phyloP scores from a whole-genome alignment of 768 basidiomycete species.

The Rhodotorula kratochvilovae region DNA sequence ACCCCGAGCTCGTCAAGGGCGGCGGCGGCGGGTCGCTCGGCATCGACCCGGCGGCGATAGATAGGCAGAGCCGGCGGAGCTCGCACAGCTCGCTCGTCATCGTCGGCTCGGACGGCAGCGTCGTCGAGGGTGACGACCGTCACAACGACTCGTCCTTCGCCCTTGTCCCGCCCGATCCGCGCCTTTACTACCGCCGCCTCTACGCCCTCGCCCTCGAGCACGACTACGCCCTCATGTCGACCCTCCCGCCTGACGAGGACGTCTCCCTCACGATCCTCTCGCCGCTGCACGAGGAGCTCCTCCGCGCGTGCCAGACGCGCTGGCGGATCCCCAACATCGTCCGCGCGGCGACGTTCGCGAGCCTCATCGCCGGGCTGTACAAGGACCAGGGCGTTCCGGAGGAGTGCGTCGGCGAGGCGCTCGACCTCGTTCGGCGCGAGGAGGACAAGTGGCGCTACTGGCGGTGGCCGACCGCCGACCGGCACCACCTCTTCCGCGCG shows the following conservation, averaged over 20 bases:
- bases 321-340: slow-evolving; percentile 84
- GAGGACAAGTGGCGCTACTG: slow-evolving; percentile 63
- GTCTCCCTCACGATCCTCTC: slow-evolving; percentile 90
- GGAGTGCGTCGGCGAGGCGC: slow-evolving; percentile 88
- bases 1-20: slow-evolving; percentile 79
- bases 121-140: slow-evolving; percentile 1
- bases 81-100: slow-evolving; percentile 24
- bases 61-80: background rate
- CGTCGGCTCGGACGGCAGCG: slow-evolving; percentile 19
- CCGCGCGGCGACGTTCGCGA: slow-evolving; percentile 73
- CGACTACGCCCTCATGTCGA: slow-evolving; percentile 84
- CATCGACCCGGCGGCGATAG: background rate
- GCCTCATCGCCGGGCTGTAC: slow-evolving; percentile 78
- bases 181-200: slow-evolving; percentile 75
- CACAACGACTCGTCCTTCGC: slow-evolving; percentile 48
- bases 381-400: slow-evolving; percentile 79
- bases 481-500: slow-evolving; percentile 34
- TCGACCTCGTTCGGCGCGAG: slow-evolving; percentile 67
- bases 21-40: slow-evolving; percentile 49
- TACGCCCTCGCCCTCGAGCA: slow-evolving; percentile 73
- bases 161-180: slow-evolving; percentile 83
- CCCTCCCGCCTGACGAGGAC: slow-evolving; percentile 88
- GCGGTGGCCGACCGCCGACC: slow-evolving; percentile 72
- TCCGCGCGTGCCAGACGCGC: slow-evolving; percentile 78
- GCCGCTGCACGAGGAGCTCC: slow-evolving; percentile 67